phyloP scores from a whole-genome alignment of 345 rosid genomes.

The Viola odorata region DNA sequence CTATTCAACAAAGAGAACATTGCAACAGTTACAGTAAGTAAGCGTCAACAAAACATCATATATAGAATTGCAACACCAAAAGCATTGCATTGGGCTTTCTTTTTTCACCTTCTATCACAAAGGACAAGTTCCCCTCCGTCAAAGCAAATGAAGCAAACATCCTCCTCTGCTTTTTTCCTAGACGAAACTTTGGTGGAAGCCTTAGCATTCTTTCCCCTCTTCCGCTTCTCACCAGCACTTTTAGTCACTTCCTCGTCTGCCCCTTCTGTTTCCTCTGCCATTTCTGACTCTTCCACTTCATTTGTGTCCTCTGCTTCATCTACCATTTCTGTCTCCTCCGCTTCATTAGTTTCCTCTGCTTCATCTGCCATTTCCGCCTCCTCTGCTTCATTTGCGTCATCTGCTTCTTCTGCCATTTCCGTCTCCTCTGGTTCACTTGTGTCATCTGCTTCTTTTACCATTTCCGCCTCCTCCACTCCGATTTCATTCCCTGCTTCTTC shows the following conservation, averaged over 20 bases:
- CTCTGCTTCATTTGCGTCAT: slow-evolving; percentile 8
- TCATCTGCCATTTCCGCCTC: slow-evolving; percentile 24
- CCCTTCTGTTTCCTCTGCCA: slow-evolving; percentile 16
- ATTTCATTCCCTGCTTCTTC: slow-evolving; percentile 6
- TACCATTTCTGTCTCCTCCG: slow-evolving; percentile 7
- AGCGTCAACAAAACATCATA: background rate
- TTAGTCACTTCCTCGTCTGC: slow-evolving; percentile 34
- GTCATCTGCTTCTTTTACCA: slow-evolving; percentile 22
- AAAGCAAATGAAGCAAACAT: slow-evolving; percentile 94
- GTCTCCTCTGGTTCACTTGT: slow-evolving; percentile 15
- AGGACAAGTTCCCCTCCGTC: slow-evolving; percentile 96
- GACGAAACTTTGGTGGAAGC: slow-evolving; percentile 36
- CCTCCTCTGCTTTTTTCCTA: slow-evolving; percentile 82
- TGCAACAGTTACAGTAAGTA: slow-evolving; percentile 5
- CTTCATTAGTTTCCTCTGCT: slow-evolving; percentile 14
- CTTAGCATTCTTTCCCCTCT: slow-evolving; percentile 50
- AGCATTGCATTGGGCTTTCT: background rate
- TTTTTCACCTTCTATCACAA: slow-evolving; percentile 85
- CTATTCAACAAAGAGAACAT: slow-evolving; percentile 30
- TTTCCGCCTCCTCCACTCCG: slow-evolving; percentile 15
- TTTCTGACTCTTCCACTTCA: slow-evolving; percentile 13
- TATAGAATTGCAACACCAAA: background rate
- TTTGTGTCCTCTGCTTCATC: slow-evolving; percentile 9
- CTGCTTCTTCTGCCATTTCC: slow-evolving; percentile 16
- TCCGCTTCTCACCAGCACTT: slow-evolving; percentile 64